Base-by-base conservation (phyloP, 176 grass and related monocot species). In the Cocos nucifera region DNA sequence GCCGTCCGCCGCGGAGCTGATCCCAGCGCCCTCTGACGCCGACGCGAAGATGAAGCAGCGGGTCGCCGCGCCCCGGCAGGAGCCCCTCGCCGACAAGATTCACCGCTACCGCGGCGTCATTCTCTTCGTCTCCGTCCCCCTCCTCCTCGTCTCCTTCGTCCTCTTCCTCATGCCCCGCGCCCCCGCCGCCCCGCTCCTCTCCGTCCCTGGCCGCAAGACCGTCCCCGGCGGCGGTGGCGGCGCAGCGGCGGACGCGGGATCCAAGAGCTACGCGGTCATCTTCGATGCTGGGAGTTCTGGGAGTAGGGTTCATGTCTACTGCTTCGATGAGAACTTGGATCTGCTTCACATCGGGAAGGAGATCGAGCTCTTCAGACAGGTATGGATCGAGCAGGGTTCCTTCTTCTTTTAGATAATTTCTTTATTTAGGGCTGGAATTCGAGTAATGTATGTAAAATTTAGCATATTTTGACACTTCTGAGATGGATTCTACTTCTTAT, bases 231-330 rank as follows among this genome's bases (percentile, higher is more conserved):
- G 51, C 4, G 21, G 21, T 1, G 73, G 28, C 2, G 32, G 32
- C 32, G 32, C 32, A 39, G 32, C 32, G 32, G 32, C 32, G 2
- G 17, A 53, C 8, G 70, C 19, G 27, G 59, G 58, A 63, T 73
- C 59, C 52, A 63, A 56, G 70, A 73, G 51, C 59, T 73, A 73
- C n/a, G 70, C 70, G 32, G 70, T 73, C 25, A 63, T 73, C 27
- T 73, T 73, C 17, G 70, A 73, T 29, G 70, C 70, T 3, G 70
- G 70, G 51, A 73, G 70, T 32, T 73, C 70, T 18, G 70, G 70
- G 27, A 73, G 70, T 56, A 54, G 70, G 27, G 70, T 73, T 63
- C 70, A 73, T 55, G 70, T 73, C 25, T 73, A 63, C 59, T 73
- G 70, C 27, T 73, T 73, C 19, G 59, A 73, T 55, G 28, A 63